phyloP scores from a whole-genome alignment of 495 filamentous ascomycete species.

The Tuber magnatum region DNA sequence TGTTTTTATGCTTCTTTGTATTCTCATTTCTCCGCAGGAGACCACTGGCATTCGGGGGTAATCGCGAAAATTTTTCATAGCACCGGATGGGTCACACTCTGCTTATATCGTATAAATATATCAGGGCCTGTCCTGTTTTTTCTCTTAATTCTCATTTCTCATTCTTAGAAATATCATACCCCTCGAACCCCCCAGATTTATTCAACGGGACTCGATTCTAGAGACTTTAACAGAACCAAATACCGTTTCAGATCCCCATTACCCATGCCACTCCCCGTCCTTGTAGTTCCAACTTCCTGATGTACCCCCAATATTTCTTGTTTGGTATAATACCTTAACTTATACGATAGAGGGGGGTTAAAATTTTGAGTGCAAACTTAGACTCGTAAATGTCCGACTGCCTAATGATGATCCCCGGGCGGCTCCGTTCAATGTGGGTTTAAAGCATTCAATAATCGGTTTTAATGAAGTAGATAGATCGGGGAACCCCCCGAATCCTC shows the following conservation, averaged over 20 bases:
- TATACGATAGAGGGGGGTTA: no score
- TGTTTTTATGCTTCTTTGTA: background rate
- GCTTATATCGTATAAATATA: background rate
- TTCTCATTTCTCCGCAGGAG: no score
- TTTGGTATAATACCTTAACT: background rate
- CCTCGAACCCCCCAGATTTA: background rate
- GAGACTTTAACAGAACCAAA: background rate
- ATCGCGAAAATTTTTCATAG: background rate
- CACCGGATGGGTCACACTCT: no score
- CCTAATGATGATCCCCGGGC: no score
- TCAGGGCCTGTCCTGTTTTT: background rate
- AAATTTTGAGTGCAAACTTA: background rate
- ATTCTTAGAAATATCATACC: background rate
- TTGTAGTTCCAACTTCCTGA: background rate
- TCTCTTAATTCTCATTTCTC: background rate
- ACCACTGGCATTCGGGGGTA: background rate
- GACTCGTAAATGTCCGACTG: background rate
- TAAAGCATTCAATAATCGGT: background rate
- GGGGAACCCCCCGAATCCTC: background rate
- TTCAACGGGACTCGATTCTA: background rate
- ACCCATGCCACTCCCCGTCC: background rate
- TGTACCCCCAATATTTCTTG: background rate
- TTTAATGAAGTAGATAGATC: background rate
- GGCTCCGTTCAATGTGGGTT: background rate
- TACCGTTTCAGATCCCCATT: background rate